Conservation (phyloP, 1,284 basidiomycete genomes). For the Trametes polyzona region DNA sequence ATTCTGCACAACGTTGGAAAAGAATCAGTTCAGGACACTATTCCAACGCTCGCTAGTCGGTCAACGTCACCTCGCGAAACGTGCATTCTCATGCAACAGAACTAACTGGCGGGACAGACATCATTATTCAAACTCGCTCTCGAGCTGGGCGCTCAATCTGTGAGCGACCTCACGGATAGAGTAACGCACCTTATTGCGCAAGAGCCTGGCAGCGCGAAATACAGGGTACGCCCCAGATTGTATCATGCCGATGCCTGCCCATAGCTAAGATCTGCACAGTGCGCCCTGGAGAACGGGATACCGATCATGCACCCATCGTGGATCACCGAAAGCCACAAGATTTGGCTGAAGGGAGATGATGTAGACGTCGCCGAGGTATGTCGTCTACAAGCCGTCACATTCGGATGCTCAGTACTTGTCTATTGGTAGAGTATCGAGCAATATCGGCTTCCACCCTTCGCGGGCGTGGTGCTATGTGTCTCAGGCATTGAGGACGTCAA, state of each 20-base stretch:
- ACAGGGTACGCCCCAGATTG: constrained; percentile 48
- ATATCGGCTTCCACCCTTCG: constrained; percentile 70
- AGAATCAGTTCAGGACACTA: no score
- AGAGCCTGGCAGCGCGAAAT: constrained; percentile 77
- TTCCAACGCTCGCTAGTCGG: no score
- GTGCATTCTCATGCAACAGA: no score
- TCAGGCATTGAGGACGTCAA: constrained; percentile 67
- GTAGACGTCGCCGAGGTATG: constrained; percentile 58
- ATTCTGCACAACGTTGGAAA: no score
- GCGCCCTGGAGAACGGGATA: constrained; percentile 73
- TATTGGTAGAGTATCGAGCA: constrained; percentile 55
- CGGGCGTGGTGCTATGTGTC: constrained; percentile 61
- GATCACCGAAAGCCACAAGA: constrained; percentile 67
- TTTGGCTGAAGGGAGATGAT: constrained; percentile 80
- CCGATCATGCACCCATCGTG: constrained; percentile 76
- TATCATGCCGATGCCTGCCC: constrained; percentile 22
- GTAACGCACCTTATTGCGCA: constrained; percentile 81
- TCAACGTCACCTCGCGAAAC: no score
- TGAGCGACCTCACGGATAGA: constrained; percentile 73
- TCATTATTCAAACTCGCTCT: constrained; percentile 72
- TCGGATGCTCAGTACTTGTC: no score
- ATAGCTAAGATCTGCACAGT: constrained; percentile 44
- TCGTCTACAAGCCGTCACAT: no score
- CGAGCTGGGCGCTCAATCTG: constrained; percentile 72
- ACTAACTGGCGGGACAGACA: constrained; percentile 45